Percentiles rank a stretch among this genome's conserved stretches.
These are phyloP conservation scores for Skeletonema grethae DNA, from an alignment of 108 stramenopile genomes.

Conservation along the genomic window DNA sequence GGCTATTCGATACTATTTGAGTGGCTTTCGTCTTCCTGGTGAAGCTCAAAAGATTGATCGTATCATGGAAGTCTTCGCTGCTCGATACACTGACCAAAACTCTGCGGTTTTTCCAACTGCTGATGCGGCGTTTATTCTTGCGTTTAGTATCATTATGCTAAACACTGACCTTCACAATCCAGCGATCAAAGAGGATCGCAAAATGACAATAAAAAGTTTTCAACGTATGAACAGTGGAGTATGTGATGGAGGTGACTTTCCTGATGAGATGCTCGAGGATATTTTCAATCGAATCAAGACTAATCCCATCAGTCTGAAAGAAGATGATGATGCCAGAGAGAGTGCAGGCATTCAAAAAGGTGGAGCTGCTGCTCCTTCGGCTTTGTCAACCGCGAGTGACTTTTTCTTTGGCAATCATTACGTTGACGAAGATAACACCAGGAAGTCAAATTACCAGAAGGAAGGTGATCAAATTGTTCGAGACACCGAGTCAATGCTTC, in stretches of 20 bases:
- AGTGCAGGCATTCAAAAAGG: slow-evolving; percentile 47
- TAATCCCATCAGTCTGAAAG: slow-evolving; percentile 95
- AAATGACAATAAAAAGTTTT: slow-evolving; percentile 96
- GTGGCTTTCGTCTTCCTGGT: slow-evolving; percentile 96
- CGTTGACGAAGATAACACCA: slow-evolving; percentile 77
- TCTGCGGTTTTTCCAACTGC: slow-evolving; percentile 88
- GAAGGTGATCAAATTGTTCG: slow-evolving; percentile 95
- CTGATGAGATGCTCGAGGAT: slow-evolving; percentile 79
- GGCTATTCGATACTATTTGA: slow-evolving; percentile 94
- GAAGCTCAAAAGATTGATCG: slow-evolving; percentile 99
- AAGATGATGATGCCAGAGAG: slow-evolving; percentile 91
- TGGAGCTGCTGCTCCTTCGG: slow-evolving; percentile 24
- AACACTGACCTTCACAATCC: slow-evolving; percentile 99
- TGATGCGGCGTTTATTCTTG: slow-evolving; percentile 96
- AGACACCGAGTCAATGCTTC: slow-evolving; percentile 86
- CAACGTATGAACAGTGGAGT: slow-evolving; percentile 97
- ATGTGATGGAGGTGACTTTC: slow-evolving; percentile 93
- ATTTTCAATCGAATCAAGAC: slow-evolving; percentile 95
- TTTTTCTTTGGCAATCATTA: slow-evolving; percentile 77
- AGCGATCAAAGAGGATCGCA: slow-evolving; percentile 89
- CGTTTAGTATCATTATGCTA: slow-evolving; percentile 99
- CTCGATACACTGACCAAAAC: slow-evolving; percentile 90
- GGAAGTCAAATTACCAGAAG: slow-evolving; percentile 84
- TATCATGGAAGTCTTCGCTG: slow-evolving; percentile 99
- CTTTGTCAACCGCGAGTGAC: slow-evolving; percentile 46